Evolutionary conservation across 345 rosid genomes (phyloP).

Genomic region (Citropsis articulata): DNA sequence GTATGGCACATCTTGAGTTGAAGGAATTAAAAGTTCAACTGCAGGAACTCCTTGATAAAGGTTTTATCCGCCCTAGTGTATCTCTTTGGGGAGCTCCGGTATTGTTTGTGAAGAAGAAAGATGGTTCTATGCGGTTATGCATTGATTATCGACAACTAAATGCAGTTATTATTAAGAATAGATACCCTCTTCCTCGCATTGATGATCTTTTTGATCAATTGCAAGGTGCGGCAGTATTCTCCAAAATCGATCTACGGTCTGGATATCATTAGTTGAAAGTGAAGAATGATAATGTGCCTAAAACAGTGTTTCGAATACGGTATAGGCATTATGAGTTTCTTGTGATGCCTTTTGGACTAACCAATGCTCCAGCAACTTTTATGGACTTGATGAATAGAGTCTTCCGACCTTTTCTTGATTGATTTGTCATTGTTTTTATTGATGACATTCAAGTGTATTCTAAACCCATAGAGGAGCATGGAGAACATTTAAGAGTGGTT

Average conservation of each 20-base stretch:
- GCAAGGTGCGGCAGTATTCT: too few species aligned
- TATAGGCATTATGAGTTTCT: neutral
- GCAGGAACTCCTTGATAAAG: neutral
- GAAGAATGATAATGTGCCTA: accelerated
- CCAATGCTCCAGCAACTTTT: neutral
- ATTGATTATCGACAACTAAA: neutral
- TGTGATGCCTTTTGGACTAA: neutral
- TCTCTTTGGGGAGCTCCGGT: neutral
- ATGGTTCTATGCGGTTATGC: neutral
- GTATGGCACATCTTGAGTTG: neutral
- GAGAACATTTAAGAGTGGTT: too few species aligned
- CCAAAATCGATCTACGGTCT: too few species aligned
- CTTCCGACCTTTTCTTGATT: neutral
- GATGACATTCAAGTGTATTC: neutral
- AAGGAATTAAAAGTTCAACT: neutral
- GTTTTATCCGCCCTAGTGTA: neutral
- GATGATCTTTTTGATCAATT: neutral
- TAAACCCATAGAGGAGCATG: neutral
- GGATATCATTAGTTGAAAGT: too few species aligned
- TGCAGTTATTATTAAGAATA: neutral
- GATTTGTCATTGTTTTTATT: neutral
- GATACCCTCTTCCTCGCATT: neutral
- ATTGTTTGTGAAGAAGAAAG: neutral
- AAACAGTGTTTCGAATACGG: neutral
- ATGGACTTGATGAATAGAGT: too few species aligned